Evolutionary conservation across 805 yeast species (phyloP).

Genomic region (Zygoascus biomembranicola): DNA sequence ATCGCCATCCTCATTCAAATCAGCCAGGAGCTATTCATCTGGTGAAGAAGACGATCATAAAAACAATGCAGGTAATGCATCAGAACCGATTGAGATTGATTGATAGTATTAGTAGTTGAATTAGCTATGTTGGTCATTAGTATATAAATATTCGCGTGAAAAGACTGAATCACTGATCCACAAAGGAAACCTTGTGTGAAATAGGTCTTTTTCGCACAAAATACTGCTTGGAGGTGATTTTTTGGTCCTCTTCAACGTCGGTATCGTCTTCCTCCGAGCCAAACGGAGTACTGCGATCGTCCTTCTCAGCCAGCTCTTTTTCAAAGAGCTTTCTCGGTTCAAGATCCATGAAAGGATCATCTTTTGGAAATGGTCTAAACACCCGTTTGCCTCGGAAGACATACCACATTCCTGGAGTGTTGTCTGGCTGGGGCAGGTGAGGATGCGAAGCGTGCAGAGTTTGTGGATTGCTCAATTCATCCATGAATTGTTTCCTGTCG

Average conservation of each 20-base stretch:
- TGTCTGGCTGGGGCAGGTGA: conserved; percentile 12
- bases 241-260: conserved; percentile 9
- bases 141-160: background rate
- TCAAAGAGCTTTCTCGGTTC: conserved; percentile 18
- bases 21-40: background rate
- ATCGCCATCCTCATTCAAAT: background rate
- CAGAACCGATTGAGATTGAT: background rate
- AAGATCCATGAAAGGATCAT: conserved; percentile 6
- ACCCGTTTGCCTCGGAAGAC: conserved; percentile 31
- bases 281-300: background rate
- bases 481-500: background rate
- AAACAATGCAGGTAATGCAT: background rate
- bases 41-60: background rate
- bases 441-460: conserved; percentile 11
- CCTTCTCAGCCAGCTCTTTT: background rate
- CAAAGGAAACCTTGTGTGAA: background rate
- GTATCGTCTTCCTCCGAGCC: conserved; percentile 11
- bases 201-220: conserved; percentile 1
- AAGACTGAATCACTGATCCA: background rate
- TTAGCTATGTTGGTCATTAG: background rate
- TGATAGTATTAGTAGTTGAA: background rate
- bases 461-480: background rate
- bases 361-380: conserved; percentile 27
- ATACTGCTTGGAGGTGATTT: background rate
- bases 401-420: conserved; percentile 30